These are phyloP conservation scores for Calonectria hongkongensis DNA, from an alignment of 2,329 filamentous ascomycete species.

Conservation along the genomic window DNA sequence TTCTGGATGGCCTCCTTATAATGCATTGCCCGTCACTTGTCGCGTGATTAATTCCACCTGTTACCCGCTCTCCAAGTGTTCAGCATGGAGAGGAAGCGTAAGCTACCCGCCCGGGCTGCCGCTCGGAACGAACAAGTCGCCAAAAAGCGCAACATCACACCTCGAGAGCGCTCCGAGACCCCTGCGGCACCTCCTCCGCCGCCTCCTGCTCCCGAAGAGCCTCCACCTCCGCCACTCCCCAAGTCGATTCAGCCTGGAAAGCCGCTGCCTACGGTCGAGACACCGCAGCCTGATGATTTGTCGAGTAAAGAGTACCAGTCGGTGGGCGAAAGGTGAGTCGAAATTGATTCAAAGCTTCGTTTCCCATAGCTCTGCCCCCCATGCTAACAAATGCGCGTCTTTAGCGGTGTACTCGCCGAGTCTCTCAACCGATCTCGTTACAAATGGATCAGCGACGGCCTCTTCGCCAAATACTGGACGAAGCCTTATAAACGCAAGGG, in stretches of 20 bases:
- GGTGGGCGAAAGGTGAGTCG: conserved; percentile 79
- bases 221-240: conserved; percentile 71
- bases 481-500: conserved; percentile 83
- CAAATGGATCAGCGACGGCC: conserved; percentile 82
- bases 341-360: conserved; percentile 21
- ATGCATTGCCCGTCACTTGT: conserved; percentile 53
- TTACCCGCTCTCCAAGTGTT: conserved; percentile 38
- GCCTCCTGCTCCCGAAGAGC: conserved; percentile 55
- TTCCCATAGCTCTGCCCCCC: not conserved
- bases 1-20: conserved; percentile 57
- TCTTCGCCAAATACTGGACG: conserved; percentile 87
- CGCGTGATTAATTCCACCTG: conserved; percentile 48
- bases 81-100: conserved; percentile 79
- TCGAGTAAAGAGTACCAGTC: conserved; percentile 81
- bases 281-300: conserved; percentile 79
- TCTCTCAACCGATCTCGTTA: conserved; percentile 83
- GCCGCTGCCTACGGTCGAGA: conserved; percentile 82
- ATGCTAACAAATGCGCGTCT: conserved; percentile 50
- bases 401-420: conserved; percentile 83
- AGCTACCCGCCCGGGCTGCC: conserved; percentile 77
- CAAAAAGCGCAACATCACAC: conserved; percentile 76
- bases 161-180: conserved; percentile 72
- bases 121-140: conserved; percentile 75
- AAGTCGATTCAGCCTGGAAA: conserved; percentile 78
- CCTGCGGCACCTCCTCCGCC: conserved; percentile 63